Base-by-base conservation (phyloP, 2,329 filamentous ascomycete genomes). In the Cladosporium sp. region DNA sequence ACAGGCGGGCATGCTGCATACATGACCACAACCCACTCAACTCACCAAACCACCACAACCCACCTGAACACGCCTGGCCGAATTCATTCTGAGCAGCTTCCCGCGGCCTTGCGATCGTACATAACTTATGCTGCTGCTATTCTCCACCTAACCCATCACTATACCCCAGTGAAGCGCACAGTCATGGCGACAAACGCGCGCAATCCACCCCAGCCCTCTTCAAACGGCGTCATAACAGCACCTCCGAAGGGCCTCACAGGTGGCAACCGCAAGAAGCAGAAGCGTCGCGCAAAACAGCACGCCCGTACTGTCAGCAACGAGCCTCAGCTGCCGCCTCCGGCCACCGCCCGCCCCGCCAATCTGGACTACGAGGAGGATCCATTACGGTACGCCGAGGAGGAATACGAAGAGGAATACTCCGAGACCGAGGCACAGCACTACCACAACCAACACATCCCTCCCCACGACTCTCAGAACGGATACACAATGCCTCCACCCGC, bases 221-320 rank as follows among this genome's bases (percentile, higher is more conserved):
- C 60, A 59, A 73, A 72, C 64, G 70, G 69, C 59, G 61, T 70
- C 57, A 57, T 67, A 25, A 64, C 65, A 25, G 66, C 55, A 43
- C 58, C 65, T 38, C 53, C 68, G 15, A 57, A 55, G 29, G 55
- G 46, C 13, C 35, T 54, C 5, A 43, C 49, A 9, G 64, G 76
- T 7, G 85, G 91, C 45, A 96, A 95, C 71, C 83, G 88, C 65
- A 96, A 96, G 77, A 97, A 96, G 76, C 87, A 93, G 69, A 96
- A 95, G 77, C 83, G 91, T 59, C 82, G 91, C 58, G 85, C 88
- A 65, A 96, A 96, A 68, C 77, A 81, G 70, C 86, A 86, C 29
- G 86, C 88, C 53, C 15, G 45, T 12, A 33, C 81, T 85, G 64
- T 80, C 80, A 25, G 81, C 78, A 38, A 76, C 54, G 12, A 59